phyloP scores from a whole-genome alignment of 768 basidiomycete genomes.

The Cystobasidium ongulense region DNA sequence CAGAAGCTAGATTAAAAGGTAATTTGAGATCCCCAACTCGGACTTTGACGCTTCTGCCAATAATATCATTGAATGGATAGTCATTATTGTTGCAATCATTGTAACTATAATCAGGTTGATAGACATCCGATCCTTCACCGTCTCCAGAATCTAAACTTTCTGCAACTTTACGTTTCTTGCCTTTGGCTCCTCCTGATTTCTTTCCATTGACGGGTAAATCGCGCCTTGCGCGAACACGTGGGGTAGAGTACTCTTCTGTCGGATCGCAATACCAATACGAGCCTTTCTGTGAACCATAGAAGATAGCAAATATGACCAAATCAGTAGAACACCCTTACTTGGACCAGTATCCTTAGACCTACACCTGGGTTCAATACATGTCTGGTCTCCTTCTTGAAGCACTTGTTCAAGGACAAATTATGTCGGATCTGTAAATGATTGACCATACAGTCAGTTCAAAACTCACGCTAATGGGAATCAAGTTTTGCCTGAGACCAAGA shows the following conservation, averaged over 20 bases:
- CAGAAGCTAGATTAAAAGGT: not conserved
- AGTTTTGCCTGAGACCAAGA: not conserved
- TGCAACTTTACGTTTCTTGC: not conserved
- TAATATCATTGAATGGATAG: not conserved
- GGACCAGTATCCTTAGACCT: not conserved
- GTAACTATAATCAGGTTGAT: not conserved
- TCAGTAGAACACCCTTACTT: no score
- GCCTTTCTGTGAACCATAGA: conserved; percentile 24
- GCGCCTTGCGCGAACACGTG: conserved; percentile 4
- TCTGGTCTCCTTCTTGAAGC: conserved; percentile 32
- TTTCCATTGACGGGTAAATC: not conserved
- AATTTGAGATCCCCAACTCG: not conserved
- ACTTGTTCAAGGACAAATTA: conserved; percentile 32
- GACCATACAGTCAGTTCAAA: not conserved
- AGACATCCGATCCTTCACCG: conserved; percentile 4
- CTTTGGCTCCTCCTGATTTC: not conserved
- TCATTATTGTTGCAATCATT: not conserved
- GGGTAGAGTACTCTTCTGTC: conserved; percentile 24
- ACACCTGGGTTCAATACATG: conserved; percentile 30
- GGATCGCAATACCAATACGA: conserved; percentile 31
- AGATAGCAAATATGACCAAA: no score
- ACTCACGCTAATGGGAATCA: no score
- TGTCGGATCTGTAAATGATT: conserved; percentile 21
- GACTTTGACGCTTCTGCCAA: not conserved
- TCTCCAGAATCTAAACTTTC: not conserved